Evolutionary conservation across 1,284 basidiomycete species (phyloP), one percentile per base, ranked within the genome.

Genomic region (Cryptococcus sp.): DNA sequence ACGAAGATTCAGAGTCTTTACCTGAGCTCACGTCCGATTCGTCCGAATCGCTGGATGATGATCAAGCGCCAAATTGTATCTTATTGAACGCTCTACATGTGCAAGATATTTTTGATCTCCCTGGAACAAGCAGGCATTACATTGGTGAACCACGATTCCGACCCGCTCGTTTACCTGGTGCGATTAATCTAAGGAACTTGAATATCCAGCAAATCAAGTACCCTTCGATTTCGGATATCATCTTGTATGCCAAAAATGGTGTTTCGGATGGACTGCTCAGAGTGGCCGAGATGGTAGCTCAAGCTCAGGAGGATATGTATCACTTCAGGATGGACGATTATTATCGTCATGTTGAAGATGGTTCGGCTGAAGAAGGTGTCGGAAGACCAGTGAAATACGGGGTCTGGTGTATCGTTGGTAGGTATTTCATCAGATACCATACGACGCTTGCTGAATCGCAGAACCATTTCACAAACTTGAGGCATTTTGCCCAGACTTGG

Each of bases 181-280:
- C 72, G 55, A 72, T 76, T 56, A 75, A 74, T 53, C 52, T 76
- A 32, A 61, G 74, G 19, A 76, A 76, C 51, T 60, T 76, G 3
- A 66, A 73, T 55, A 74, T 67, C 63, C 79, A 73, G 68, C 76
- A 78, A 78, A 81, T 81, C 63, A 90, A 93, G 62, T 92, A 91
- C 67, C 85, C 89, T 0, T 87, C 88, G 1, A 79, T 96, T 37
- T 91, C 88, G 45, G 91, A 96, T 69, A 83, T 96, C 56, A 83
- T 93, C 55, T 77, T 94, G 45, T 94, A 93, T 74, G 87, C 86
- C n/a, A 80, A 79, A 64, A 69, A 81, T 34, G 77, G 72, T 1
- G 58, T 66, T 4, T 59, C 60, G 9, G 54, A 62, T 11, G 72
- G 69, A 3, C 55, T 79, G 42, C 66, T 81, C 13, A 66, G 80